Evolutionary conservation across 2,329 filamentous ascomycete species (phyloP).

Genomic region (Fonsecaea monophora): DNA sequence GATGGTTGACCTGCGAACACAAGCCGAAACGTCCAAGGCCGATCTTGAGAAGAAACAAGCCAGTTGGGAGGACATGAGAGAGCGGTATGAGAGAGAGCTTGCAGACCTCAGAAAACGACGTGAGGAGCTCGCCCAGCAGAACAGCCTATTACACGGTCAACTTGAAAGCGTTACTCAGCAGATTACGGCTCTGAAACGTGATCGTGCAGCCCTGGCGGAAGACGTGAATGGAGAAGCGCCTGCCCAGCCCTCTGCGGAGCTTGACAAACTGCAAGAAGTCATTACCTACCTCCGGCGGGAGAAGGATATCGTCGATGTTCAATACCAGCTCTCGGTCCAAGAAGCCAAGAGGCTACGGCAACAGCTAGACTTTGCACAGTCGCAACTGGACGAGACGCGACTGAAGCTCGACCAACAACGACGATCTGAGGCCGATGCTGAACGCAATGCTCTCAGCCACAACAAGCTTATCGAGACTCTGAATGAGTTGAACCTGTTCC

Average conservation of each 20-base stretch:
- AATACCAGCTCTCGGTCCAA: slow-evolving; percentile 85
- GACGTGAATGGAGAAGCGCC: slow-evolving; percentile 53
- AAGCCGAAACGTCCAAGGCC: slow-evolving; percentile 84
- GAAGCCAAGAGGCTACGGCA: slow-evolving; percentile 89
- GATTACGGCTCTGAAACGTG: slow-evolving; percentile 79
- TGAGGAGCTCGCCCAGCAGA: slow-evolving; percentile 86
- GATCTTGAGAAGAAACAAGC: slow-evolving; percentile 79
- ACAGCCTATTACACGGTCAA: slow-evolving; percentile 87
- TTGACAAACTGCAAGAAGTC: slow-evolving; percentile 84
- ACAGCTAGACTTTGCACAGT: slow-evolving; percentile 84
- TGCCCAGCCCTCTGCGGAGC: slow-evolving; percentile 61
- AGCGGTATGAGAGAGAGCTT: slow-evolving; percentile 83
- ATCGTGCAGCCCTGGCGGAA: slow-evolving; percentile 66
- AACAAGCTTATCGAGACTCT: slow-evolving; percentile 93
- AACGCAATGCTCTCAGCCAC: slow-evolving; percentile 76
- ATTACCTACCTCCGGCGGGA: slow-evolving; percentile 91
- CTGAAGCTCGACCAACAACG: slow-evolving; percentile 92
- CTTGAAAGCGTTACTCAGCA: slow-evolving; percentile 82
- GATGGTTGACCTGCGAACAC: slow-evolving; percentile 73
- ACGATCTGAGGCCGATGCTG: slow-evolving; percentile 73
- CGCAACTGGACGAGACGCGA: slow-evolving; percentile 85
- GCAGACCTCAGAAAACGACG: slow-evolving; percentile 77
- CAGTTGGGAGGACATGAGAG: slow-evolving; percentile 84
- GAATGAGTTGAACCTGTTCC: slow-evolving; percentile 93
- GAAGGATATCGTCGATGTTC: slow-evolving; percentile 98